phyloP scores from a whole-genome alignment of 108 stramenopile genomes.

The Nitzschia putrida region DNA sequence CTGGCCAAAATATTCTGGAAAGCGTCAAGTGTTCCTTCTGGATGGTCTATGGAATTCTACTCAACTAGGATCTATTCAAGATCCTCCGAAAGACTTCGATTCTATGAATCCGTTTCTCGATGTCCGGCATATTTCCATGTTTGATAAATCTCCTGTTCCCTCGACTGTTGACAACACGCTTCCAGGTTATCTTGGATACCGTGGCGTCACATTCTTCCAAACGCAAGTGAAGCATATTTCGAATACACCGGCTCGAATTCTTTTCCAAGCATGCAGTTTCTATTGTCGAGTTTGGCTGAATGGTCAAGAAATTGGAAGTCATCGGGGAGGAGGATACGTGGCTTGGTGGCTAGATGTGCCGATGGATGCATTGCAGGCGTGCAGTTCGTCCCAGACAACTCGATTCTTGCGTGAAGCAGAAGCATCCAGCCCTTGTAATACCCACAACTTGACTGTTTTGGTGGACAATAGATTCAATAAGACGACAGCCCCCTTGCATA shows the following conservation, averaged over 20 bases:
- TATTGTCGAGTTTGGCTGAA: conserved; percentile 55
- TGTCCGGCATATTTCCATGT: conserved; percentile 9
- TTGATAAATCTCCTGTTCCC: conserved; percentile 14
- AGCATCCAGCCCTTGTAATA: not conserved
- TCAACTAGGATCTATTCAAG: not conserved
- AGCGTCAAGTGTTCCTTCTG: conserved; percentile 23
- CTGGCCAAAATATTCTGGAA: conserved; percentile 36
- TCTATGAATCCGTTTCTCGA: conserved; percentile 40
- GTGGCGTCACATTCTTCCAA: conserved; percentile 37
- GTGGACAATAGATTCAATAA: conserved; percentile 49
- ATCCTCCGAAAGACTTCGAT: conserved; percentile 20
- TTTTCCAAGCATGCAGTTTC: conserved; percentile 46
- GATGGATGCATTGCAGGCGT: not conserved
- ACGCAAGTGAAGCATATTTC: conserved; percentile 9
- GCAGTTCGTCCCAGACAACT: not conserved
- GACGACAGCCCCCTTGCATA: conserved; percentile 48
- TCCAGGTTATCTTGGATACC: conserved; percentile 38
- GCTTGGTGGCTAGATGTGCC: conserved; percentile 41
- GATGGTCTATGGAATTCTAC: conserved; percentile 36
- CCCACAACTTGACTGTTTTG: conserved; percentile 28
- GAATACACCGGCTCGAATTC: conserved; percentile 16
- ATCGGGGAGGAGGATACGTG: conserved; percentile 49
- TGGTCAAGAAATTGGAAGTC: conserved; percentile 42
- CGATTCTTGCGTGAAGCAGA: not conserved
- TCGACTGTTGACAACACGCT: conserved; percentile 36